phyloP scores from a whole-genome alignment of 2,329 filamentous ascomycete species.

The Neofusicoccum parvum region DNA sequence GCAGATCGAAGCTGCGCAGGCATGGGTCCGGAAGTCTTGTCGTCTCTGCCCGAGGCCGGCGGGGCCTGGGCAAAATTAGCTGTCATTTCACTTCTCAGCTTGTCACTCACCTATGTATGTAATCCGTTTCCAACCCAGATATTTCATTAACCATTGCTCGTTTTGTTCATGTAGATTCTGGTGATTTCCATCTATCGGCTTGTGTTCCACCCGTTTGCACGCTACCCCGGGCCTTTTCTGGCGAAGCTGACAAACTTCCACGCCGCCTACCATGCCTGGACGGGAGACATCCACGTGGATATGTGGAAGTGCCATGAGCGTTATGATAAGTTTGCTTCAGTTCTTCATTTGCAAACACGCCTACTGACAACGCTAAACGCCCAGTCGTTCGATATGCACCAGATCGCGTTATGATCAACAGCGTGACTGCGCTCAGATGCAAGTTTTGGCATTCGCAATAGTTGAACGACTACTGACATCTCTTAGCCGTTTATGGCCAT shows the following conservation, averaged over 20 bases:
- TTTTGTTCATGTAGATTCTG: conserved; percentile 23
- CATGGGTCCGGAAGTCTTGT: not conserved
- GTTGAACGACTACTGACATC: not conserved
- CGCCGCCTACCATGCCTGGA: conserved; percentile 67
- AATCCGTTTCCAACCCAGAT: not conserved
- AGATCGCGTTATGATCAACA: not conserved
- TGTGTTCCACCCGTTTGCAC: conserved; percentile 46
- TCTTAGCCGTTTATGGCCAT: not conserved
- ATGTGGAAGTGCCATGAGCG: conserved; percentile 70
- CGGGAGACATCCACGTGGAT: conserved; percentile 73
- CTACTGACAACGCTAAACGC: not conserved
- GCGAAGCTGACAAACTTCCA: conserved; percentile 40
- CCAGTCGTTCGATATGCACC: not conserved
- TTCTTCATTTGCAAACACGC: conserved; percentile 46
- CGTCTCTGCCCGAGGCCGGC: not conserved
- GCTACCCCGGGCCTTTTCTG: conserved; percentile 46
- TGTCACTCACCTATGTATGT: not conserved
- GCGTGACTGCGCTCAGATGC: not conserved
- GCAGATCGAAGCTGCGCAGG: not conserved
- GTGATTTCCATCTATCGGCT: conserved; percentile 37
- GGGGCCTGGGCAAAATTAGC: not conserved
- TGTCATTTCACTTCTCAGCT: not conserved
- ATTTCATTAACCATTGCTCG: not conserved
- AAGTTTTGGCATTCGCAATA: not conserved
- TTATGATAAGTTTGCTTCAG: conserved; percentile 79